Conservation (phyloP, 1,284 basidiomycete genomes). For the Papiliotrema laurentii region DNA sequence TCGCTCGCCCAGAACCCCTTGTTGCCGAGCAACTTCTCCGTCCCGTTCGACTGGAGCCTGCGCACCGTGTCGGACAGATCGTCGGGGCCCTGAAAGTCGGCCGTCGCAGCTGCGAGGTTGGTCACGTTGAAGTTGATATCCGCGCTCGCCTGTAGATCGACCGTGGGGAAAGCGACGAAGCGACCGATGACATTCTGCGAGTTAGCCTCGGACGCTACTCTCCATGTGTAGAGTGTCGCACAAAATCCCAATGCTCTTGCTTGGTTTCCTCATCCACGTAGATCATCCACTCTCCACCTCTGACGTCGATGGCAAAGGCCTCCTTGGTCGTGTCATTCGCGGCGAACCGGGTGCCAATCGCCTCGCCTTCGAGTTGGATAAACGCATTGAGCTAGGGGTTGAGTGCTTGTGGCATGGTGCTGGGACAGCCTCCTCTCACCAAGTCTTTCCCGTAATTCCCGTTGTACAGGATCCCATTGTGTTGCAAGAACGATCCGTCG, state of each 20-base stretch:
- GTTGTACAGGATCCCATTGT: conserved; percentile 59
- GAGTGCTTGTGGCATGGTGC: neutral
- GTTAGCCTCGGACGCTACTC: neutral
- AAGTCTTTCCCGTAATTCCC: conserved; percentile 62
- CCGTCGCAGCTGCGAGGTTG: conserved; percentile 45
- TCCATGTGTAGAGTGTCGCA: conserved; percentile 38
- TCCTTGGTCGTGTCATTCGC: conserved; percentile 47
- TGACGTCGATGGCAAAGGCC: conserved; percentile 55
- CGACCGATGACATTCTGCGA: conserved; percentile 55
- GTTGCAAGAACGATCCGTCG: conserved; percentile 63
- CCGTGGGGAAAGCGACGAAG: conserved; percentile 60
- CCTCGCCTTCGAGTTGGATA: conserved; percentile 34
- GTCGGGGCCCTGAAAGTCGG: conserved; percentile 43
- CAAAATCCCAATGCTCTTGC: conserved; percentile 63
- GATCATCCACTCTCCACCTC: conserved; percentile 63
- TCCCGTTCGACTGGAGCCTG: conserved; percentile 43
- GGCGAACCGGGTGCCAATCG: conserved; percentile 56
- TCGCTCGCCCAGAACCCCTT: conserved; percentile 64
- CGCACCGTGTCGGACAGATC: conserved; percentile 50
- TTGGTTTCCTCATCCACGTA: conserved; percentile 57
- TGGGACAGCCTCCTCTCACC: conserved; percentile 45
- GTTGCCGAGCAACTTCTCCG: conserved; percentile 55
- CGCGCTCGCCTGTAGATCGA: conserved; percentile 58
- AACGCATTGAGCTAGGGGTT: conserved; percentile 20
- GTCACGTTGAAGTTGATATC: conserved; percentile 59